phyloP scores from a whole-genome alignment of 768 basidiomycete species.

The Lentinula guzmanii region DNA sequence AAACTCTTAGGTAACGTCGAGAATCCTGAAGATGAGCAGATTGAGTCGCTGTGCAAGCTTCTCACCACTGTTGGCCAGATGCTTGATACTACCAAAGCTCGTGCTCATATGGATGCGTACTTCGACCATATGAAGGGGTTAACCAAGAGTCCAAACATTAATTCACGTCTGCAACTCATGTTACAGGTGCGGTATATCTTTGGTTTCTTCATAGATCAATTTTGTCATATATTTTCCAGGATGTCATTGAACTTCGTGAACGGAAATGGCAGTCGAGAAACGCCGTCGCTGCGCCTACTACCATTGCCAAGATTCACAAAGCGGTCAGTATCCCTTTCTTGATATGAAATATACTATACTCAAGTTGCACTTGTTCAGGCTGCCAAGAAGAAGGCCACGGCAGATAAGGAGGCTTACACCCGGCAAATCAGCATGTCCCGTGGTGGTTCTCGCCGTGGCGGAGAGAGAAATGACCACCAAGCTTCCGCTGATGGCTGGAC shows the following conservation, averaged over 20 bases:
- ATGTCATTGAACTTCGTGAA: slow-evolving; percentile 83
- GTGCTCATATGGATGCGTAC: slow-evolving; percentile 87
- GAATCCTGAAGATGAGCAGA: slow-evolving; percentile 96
- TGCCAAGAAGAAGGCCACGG: slow-evolving; percentile 73
- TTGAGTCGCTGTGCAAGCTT: slow-evolving; percentile 93
- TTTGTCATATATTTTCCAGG: slow-evolving; percentile 38
- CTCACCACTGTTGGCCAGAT: slow-evolving; percentile 81
- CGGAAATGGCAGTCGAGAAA: slow-evolving; percentile 78
- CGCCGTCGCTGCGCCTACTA: slow-evolving; percentile 71
- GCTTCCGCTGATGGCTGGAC: slow-evolving; percentile 86
- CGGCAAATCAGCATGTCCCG: slow-evolving; percentile 79
- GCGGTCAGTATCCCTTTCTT: slow-evolving; percentile 41
- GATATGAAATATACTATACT: neutral
- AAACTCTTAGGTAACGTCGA: slow-evolving; percentile 90
- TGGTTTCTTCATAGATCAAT: slow-evolving; percentile 2
- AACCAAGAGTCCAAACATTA: slow-evolving; percentile 65
- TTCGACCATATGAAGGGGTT: slow-evolving; percentile 88
- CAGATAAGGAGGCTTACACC: slow-evolving; percentile 53
- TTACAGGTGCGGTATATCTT: slow-evolving; percentile 61
- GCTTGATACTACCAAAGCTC: slow-evolving; percentile 78
- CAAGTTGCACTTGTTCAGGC: slow-evolving; percentile 36
- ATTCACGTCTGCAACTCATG: slow-evolving; percentile 92
- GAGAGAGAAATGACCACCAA: slow-evolving; percentile 49
- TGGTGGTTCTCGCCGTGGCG: slow-evolving; percentile 85
- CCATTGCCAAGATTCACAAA: slow-evolving; percentile 86